These are phyloP conservation scores for Talaromyces wortmannii DNA, from an alignment of 495 filamentous ascomycete species.

Conservation along the genomic window DNA sequence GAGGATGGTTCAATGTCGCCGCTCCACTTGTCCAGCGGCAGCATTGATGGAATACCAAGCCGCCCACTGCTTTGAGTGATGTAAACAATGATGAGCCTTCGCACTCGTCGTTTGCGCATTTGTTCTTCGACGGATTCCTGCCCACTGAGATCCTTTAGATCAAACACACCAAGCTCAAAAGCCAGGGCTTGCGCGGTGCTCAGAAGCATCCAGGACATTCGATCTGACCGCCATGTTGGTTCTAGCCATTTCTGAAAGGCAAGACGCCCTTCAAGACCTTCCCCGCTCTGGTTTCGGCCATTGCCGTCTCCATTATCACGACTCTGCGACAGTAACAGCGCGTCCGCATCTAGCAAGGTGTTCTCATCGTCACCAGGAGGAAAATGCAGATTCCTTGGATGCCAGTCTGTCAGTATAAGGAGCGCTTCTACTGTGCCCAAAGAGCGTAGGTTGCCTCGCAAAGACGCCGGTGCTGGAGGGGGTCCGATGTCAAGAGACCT, in stretches of 20 bases:
- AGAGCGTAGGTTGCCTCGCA: slow-evolving; percentile 74
- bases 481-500: slow-evolving; percentile 57
- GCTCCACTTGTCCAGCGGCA: slow-evolving; percentile 55
- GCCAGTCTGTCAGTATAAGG: slow-evolving; percentile 93
- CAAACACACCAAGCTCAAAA: slow-evolving; percentile 93
- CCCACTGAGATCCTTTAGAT: slow-evolving; percentile 57
- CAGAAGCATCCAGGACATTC: slow-evolving; percentile 98
- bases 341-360: slow-evolving; percentile 47
- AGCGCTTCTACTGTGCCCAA: slow-evolving; percentile 90
- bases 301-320: slow-evolving; percentile 28
- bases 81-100: slow-evolving; percentile 80
- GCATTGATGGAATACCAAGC: slow-evolving; percentile 89
- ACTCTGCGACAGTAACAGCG: slow-evolving; percentile 23
- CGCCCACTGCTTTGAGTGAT: slow-evolving; percentile 87
- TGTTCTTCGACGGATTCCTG: slow-evolving; percentile 54
- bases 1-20: slow-evolving; percentile 36
- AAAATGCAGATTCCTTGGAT: slow-evolving; percentile 90
- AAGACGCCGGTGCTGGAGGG: slow-evolving; percentile 32
- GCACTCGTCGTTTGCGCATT: slow-evolving; percentile 71
- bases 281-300: slow-evolving; percentile 29
- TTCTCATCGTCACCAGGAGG: slow-evolving; percentile 79
- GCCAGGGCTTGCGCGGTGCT: slow-evolving; percentile 84
- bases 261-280: slow-evolving; percentile 45
- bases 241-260: slow-evolving; percentile 92
- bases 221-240: slow-evolving; percentile 91